phyloP scores from a whole-genome alignment of 2,329 filamentous ascomycete genomes.

The Biscogniauxia sp. region DNA sequence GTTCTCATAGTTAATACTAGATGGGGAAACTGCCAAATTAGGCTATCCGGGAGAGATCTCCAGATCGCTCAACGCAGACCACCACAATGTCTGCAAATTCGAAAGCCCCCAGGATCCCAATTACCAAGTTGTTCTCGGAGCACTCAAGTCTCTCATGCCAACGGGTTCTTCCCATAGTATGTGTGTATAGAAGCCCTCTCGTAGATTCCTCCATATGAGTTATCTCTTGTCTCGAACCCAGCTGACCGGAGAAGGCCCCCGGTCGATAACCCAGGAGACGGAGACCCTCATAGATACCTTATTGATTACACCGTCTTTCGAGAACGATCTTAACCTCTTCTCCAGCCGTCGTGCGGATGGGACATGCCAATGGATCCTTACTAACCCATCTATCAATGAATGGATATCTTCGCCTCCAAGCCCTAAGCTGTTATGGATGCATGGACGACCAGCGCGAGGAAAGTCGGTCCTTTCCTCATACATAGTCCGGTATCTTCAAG shows the following conservation, averaged over 20 bases:
- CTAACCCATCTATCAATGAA: not conserved
- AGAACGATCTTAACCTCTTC: slow-evolving; percentile 7
- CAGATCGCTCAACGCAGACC: slow-evolving; percentile 5
- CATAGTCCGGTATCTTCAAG: slow-evolving; percentile 9
- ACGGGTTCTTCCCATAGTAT: not conserved
- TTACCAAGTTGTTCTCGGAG: slow-evolving; percentile 6
- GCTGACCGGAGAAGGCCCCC: not conserved
- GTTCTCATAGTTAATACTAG: slow-evolving; percentile 2
- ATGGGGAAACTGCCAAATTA: slow-evolving; percentile 8
- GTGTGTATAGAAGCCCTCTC: not conserved
- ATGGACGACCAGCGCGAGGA: slow-evolving; percentile 11
- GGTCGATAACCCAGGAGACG: not conserved
- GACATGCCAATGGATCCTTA: slow-evolving; percentile 13
- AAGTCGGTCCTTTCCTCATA: slow-evolving; percentile 15
- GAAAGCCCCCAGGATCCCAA: slow-evolving; percentile 5
- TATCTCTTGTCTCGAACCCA: not conserved
- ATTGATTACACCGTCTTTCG: not conserved
- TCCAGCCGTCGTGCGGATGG: slow-evolving; percentile 3
- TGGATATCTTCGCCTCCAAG: slow-evolving; percentile 1
- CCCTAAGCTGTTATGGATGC: slow-evolving; percentile 10
- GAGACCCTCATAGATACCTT: not conserved
- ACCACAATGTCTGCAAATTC: slow-evolving; percentile 11
- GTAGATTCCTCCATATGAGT: not conserved
- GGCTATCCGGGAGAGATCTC: slow-evolving; percentile 11
- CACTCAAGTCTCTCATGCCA: slow-evolving; percentile 3